Base-by-base conservation (phyloP, 176 grass and related monocot species). In the Rhipidocladum racemiflorum region DNA sequence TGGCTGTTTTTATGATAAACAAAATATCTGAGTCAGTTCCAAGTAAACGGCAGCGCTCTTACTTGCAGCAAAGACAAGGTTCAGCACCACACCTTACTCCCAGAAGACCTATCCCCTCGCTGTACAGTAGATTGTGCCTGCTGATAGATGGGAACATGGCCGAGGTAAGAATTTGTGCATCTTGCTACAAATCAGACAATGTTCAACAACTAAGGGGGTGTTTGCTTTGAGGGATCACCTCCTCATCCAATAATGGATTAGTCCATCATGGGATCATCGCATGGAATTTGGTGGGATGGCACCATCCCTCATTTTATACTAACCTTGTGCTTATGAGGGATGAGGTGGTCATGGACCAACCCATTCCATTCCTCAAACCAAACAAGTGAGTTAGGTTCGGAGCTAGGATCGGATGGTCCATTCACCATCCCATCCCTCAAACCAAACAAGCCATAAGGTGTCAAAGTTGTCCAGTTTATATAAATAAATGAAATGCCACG, bases 61-160 rank as follows among this genome's bases (percentile, higher is more conserved):
- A 29, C 21, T 42, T 61, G 62, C 65, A 13, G 64, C 15, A 43
- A 83, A 80, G 65, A 59, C 5, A 70, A 65, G 60, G 25, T 23
- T 68, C 9, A 34, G 28, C 43, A 17, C 15, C 28, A 24, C 72
- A 97, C 94, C 91, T 97, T 91, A 70, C 65, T 65, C 39, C 86
- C 83, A 69, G 88, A 83, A 87, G 91, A 85, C 17, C 72, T 77
- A 85, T 89, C 83, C 75, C 67, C 81, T 77, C 72, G 78, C 40
- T 86, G 78, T 20, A 69, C 28, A 28, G 46, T 57, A 16, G 84
- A n/a, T n/a, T n/a, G n/a, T n/a, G n/a, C n/a, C n/a, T n/a, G n/a
- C n/a, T n/a, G 35, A 61, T 32, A 77, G 15, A 61, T 51, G 32
- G 5, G 57, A 73, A 24, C 50, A 54, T 66, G 46, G 24, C 29